Conservation (phyloP, 73 alveolate genomes). For the Stentor coeruleus region DNA sequence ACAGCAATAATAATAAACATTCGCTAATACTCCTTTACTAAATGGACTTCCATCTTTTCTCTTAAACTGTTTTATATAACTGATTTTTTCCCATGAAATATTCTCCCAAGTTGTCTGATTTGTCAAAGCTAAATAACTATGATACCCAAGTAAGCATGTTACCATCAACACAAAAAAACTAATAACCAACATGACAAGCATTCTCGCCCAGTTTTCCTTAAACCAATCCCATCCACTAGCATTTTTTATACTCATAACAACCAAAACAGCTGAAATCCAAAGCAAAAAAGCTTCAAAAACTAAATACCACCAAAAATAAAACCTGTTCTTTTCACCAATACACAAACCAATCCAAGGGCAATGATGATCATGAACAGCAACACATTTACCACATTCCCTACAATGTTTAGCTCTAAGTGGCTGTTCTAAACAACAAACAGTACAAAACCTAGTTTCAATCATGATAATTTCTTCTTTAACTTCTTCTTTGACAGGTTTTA, state of each 20-base stretch:
- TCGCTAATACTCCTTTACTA: neutral
- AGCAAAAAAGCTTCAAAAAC: conserved; percentile 30
- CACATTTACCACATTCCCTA: conserved; percentile 81
- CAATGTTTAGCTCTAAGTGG: conserved; percentile 84
- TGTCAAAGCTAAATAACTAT: conserved; percentile 37
- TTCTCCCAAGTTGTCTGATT: conserved; percentile 73
- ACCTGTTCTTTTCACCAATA: conserved; percentile 79
- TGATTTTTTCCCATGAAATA: conserved; percentile 56
- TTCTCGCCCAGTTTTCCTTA: neutral
- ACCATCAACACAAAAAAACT: conserved; percentile 33
- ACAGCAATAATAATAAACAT: conserved; percentile 15
- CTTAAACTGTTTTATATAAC: conserved; percentile 44
- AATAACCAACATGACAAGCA: neutral
- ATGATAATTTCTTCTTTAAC: neutral
- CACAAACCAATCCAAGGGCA: conserved; percentile 94
- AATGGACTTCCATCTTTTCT: conserved; percentile 37
- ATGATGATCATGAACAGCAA: conserved; percentile 93
- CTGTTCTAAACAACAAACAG: conserved; percentile 63
- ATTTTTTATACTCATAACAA: neutral
- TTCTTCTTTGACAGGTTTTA: neutral
- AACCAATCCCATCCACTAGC: neutral
- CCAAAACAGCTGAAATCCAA: neutral
- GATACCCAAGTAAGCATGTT: conserved; percentile 39
- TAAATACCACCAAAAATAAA: conserved; percentile 60
- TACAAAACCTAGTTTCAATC: conserved; percentile 55